Evolutionary conservation across 2,329 filamentous ascomycete species (phyloP), one percentile per base, ranked within the genome.

Genomic region (Curvularia lunata): DNA sequence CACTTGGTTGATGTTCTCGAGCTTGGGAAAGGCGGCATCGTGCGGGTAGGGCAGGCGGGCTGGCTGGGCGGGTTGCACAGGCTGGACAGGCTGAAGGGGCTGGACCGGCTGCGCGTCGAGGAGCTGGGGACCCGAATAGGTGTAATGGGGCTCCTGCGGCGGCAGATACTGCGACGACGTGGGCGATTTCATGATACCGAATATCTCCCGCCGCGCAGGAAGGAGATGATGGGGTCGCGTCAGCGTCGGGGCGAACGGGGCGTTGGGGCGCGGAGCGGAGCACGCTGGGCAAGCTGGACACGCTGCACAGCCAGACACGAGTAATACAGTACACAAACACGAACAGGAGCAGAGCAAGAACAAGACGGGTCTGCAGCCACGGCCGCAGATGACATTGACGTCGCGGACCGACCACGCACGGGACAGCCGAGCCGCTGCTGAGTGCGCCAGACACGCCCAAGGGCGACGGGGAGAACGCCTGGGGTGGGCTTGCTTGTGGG

Each of bases 1-100:
- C 58, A 75, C 68, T 43, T 77, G 71, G 67, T 64, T 73, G 58
- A 76, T 65, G 58, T 68, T 75, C 58, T 76, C 74, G 57, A 75
- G 64, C 65, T 76, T 76, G 32, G 72, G 64, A 56, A 63, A 76
- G 54, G 70, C 64, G 53, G 61, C 42, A 46, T 67, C 67, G 32
- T 63, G 64, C 45, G 64, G 62, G 42, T 73, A 70, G 16, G 68
- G 60, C 47, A 59, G 59, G 56, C 63, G 63, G 40, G 45, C 25
- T 19, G 62, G 57, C 41, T 64, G 13, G 40, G 21, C 40, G 6
- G 16, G 32, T 9, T 34, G 32, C 12, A 34, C 13, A 34, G 28
- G 28, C 28, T 30, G 28, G 12, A 1, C 32, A 1, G 34, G 34
- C 34, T 42, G 40, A 4, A 42, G 9, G 4, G 40, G 19, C 40